phyloP scores from a whole-genome alignment of 164 flowering plant species.

The Kingdonia uniflora region DNA sequence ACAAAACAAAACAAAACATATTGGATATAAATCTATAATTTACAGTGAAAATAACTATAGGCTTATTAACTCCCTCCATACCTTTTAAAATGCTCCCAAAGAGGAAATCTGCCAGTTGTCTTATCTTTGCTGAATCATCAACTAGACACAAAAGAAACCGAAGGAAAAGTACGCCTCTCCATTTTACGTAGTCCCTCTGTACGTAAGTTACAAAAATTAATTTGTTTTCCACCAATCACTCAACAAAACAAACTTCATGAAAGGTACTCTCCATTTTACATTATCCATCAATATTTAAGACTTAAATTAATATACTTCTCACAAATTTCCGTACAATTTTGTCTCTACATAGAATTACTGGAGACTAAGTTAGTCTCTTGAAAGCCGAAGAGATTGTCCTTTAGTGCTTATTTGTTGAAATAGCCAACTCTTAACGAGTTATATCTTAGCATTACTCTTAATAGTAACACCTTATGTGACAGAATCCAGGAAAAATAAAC shows the following conservation, averaged over 20 bases:
- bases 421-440: too few relatives aligned
- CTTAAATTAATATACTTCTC: too few relatives aligned
- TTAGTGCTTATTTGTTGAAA: too few relatives aligned
- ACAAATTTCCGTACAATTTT: too few relatives aligned
- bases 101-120: slow-evolving; percentile 82
- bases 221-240: background rate
- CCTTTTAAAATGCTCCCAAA: slow-evolving; percentile 91
- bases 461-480: slow-evolving; percentile 1
- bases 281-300: too few relatives aligned
- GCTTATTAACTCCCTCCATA: slow-evolving; percentile 10
- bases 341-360: too few relatives aligned
- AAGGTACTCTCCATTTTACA: too few relatives aligned
- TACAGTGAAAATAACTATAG: background rate
- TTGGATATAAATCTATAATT: too few relatives aligned
- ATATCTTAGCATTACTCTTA: background rate
- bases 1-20: background rate
- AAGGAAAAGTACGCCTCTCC: slow-evolving; percentile 95
- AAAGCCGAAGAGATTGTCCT: too few relatives aligned
- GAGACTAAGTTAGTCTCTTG: too few relatives aligned
- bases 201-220: background rate
- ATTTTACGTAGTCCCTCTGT: slow-evolving; percentile 98
- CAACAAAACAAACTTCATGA: background rate
- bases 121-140: slow-evolving; percentile 87
- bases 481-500: slow-evolving; percentile 5
- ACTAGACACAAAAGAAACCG: slow-evolving; percentile 84